phyloP scores from a whole-genome alignment of 2,329 filamentous ascomycete genomes.

The Hymenoscyphus fraxineus region DNA sequence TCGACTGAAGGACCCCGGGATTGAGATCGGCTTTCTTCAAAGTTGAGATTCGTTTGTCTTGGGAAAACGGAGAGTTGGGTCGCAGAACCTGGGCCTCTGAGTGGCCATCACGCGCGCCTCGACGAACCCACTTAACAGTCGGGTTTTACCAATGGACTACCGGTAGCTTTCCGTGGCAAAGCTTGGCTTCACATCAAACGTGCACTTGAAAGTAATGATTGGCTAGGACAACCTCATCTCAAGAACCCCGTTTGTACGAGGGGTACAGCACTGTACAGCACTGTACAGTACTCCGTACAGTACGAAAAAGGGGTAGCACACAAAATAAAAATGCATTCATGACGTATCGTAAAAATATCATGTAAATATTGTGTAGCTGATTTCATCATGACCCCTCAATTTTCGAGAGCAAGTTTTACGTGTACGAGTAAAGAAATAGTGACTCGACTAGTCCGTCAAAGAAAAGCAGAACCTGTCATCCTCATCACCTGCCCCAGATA shows the following conservation, averaged over 20 bases:
- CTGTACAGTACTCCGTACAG: background rate
- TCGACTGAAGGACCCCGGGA: background rate
- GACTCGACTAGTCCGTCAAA: background rate
- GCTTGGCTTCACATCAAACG: background rate
- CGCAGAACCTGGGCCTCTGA: background rate
- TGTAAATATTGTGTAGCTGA: background rate
- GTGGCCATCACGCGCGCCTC: background rate
- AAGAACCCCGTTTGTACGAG: background rate
- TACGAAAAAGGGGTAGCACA: background rate
- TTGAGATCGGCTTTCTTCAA: background rate
- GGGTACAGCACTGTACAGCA: background rate
- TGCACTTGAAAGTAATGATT: background rate
- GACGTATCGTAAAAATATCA: background rate
- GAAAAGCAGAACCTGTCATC: background rate
- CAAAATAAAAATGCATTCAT: background rate
- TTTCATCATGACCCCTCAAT: background rate
- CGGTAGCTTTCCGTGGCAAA: background rate
- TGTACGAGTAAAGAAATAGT: background rate
- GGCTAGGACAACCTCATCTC: background rate
- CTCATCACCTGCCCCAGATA: background rate
- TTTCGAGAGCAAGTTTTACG: background rate
- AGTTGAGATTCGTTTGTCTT: background rate
- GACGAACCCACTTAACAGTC: background rate
- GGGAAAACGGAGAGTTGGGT: background rate
- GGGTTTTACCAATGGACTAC: background rate